phyloP scores from a whole-genome alignment of 2,329 filamentous ascomycete species.

The Talaromyces rugulosus region DNA sequence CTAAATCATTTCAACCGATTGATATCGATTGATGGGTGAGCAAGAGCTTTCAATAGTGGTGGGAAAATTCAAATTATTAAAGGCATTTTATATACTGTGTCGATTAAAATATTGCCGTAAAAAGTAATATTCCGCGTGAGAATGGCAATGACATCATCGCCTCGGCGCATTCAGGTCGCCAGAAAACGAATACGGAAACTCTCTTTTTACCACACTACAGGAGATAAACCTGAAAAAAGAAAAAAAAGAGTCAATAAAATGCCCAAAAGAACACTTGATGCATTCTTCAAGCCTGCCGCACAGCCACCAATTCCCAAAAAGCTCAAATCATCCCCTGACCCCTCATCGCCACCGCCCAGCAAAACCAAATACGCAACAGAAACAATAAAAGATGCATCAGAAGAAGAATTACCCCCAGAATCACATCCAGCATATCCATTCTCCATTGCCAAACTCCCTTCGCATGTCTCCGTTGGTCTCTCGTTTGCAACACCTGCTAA shows the following conservation, averaged over 20 bases:
- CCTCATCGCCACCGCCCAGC: neutral
- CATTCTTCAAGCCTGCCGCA: constrained; percentile 57
- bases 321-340: constrained; percentile 23
- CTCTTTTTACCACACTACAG: neutral
- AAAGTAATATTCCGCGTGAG: neutral
- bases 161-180: neutral
- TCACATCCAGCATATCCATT: constrained; percentile 52
- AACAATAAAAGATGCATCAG: neutral
- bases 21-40: no score
- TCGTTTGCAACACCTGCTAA: constrained; percentile 43
- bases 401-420: constrained; percentile 21
- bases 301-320: constrained; percentile 35
- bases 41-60: no score
- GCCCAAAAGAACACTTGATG: constrained; percentile 62
- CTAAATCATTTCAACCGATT: no score
- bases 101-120: no score
- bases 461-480: constrained; percentile 26
- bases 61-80: no score
- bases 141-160: neutral
- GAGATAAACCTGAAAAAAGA: neutral
- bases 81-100: no score
- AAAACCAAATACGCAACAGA: neutral
- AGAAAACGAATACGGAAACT: neutral
- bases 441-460: constrained; percentile 47
- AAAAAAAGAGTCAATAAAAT: constrained; percentile 17